Conservation (phyloP, 2,329 filamentous ascomycete genomes). For the Colletotrichum theobromicola region DNA sequence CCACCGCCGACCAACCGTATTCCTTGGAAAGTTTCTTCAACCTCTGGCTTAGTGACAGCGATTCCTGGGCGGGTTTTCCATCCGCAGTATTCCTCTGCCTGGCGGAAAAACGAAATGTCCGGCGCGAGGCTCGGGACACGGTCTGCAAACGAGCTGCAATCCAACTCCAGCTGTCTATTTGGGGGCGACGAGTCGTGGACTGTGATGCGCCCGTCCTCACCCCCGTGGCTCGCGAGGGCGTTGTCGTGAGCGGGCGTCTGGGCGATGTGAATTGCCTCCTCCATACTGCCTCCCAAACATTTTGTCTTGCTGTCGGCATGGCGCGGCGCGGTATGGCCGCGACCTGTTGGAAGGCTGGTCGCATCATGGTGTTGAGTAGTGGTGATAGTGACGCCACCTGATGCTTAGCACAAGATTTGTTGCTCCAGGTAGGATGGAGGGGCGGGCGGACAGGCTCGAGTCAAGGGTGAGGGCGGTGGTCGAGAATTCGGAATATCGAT, state of each 20-base stretch:
- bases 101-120: slow-evolving; percentile 21
- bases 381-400: background rate
- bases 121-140: slow-evolving; percentile 2
- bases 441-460: background rate
- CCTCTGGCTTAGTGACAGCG: slow-evolving; percentile 67
- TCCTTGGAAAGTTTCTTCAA: slow-evolving; percentile 86
- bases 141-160: slow-evolving; percentile 4
- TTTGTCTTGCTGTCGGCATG: slow-evolving; percentile 5
- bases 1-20: slow-evolving; percentile 92
- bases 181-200: background rate
- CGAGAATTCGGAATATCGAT: background rate
- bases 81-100: background rate
- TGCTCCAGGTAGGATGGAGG: background rate
- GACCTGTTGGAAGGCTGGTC: slow-evolving; percentile 7
- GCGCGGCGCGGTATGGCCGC: slow-evolving; percentile 7
- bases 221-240: background rate
- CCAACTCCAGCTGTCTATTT: slow-evolving; percentile 11
- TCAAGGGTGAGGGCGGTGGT: background rate
- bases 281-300: slow-evolving; percentile 12
- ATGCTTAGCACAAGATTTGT: background rate
- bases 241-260: background rate
- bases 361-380: slow-evolving; percentile 3
- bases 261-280: slow-evolving; percentile 1
- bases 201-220: background rate
- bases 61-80: slow-evolving; percentile 22